Evolutionary conservation across 768 basidiomycete species (phyloP), one percentile per base, ranked within the genome.

Genomic region (Inosperma sp.): DNA sequence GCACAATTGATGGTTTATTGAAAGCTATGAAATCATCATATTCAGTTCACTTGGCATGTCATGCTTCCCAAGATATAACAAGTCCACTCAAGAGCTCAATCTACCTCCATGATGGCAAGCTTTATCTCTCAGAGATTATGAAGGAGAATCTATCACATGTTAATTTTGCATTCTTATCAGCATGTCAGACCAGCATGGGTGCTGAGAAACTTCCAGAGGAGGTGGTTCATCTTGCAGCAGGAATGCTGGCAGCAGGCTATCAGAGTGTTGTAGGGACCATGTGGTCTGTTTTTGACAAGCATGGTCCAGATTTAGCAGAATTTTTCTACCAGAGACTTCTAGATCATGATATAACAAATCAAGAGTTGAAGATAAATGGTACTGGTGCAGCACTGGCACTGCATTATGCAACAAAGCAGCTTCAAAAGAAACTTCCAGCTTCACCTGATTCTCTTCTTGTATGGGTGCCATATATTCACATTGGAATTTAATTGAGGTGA

Each of bases 121-220:
- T 64, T 26, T 56, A 56, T 52, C 9, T 60, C 5, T 45, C 34
- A 21, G 49, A 35, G 3, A 53, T 60, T 7, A 49, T 60, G 31
- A 50, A 30, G 22, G 33, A 14, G 33, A 64, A 27, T 56, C 73
- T 35, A 70, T 70, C 0, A 65, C 68, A n/a, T n/a, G n/a, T n/a
- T n/a, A n/a, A n/a, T n/a, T n/a, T n/a, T n/a, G n/a, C n/a, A n/a
- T n/a, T n/a, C 54, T 60, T 75, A 3, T 71, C 73, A 0, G 72
- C 74, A 0, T 74, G 74, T 44, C 62, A 74, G 45, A 75, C 69
- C 5, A 66, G 67, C 1, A 57, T 53, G 16, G 66, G 70, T 0
- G 61, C 62, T 17, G 49, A 59, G 27, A 52, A 49, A 23, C 51
- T 68, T 4, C 45, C 65, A 0, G 65, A 71, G 7, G 72, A 75